Base-by-base conservation (phyloP, 208 protist species). In the Crithidia fasciculata region DNA sequence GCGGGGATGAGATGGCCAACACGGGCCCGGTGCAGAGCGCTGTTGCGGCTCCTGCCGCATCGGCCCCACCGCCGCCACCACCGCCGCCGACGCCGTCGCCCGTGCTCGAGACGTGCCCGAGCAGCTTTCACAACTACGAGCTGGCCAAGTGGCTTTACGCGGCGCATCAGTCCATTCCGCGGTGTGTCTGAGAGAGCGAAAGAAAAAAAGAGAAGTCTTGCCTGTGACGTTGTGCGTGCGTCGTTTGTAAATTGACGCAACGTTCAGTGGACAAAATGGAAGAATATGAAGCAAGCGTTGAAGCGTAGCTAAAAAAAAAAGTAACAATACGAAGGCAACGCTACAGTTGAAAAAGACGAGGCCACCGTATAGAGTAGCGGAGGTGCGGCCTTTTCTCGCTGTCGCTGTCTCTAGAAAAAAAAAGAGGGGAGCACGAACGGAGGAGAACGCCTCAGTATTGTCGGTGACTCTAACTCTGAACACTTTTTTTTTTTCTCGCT, bases 121-220 rank as follows among this genome's bases (percentile, higher is more conserved):
- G 59, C 53, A 80, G 6, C 10, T 74, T 80, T 36, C 74, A 80
- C 19, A 74, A 71, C 39, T 80, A 80, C 43, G 74, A 80, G 55
- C 47, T 70, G 54, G 74, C 74, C 2, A 69, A 66, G 74, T 80
- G 74, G 74, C 55, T 74, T 0, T 70, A 74, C 39, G 67, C 74
- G 18, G 19, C 71, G 43, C 74, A 71, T n/a, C 68, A 80, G 49
- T 37, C 67, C 2, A 53, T 80, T 8, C 62, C 68, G 9, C 59
- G 74, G 7, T 80, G 74, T 52, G 40, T 40, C 4, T 80, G 43
- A 55, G 37, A 15, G n/a, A 19, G 43, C 7, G 28, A 5, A 62
- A 55, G 16, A 55, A 2, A 55, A 2, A 19, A 0, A 18, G 50
- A 55, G 50, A 55, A 15, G 45, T 8, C 7, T 2, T 13, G 45